phyloP scores from a whole-genome alignment of 1,284 basidiomycete genomes.

The Flammula alnicola region DNA sequence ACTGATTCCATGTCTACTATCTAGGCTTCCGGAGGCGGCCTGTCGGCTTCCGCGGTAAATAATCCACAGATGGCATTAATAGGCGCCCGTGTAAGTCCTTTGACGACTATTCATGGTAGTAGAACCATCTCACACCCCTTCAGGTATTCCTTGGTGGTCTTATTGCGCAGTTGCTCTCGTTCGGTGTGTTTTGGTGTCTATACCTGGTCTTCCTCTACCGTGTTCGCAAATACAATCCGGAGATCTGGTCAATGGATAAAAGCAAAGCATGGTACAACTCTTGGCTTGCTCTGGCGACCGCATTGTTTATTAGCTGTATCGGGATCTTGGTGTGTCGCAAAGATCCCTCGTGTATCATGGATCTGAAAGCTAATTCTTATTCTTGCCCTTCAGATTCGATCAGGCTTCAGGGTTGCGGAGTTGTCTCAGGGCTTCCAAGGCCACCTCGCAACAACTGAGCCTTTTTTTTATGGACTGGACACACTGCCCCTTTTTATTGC shows the following conservation, averaged over 20 bases:
- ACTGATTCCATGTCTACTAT: neutral
- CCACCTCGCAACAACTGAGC: conserved; percentile 61
- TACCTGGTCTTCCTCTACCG: conserved; percentile 62
- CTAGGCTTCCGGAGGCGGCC: conserved; percentile 48
- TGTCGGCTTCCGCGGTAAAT: conserved; percentile 42
- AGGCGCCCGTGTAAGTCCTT: conserved; percentile 42
- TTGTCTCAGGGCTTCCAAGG: conserved; percentile 69
- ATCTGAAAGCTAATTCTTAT: neutral
- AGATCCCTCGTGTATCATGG: neutral
- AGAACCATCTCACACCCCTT: neutral
- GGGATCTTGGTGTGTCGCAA: conserved; percentile 62
- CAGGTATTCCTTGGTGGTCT: conserved; percentile 71
- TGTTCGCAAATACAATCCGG: conserved; percentile 49
- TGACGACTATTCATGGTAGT: neutral
- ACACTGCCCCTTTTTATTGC: conserved; percentile 69
- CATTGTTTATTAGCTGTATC: conserved; percentile 63
- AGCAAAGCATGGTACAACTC: conserved; percentile 54
- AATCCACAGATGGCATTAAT: conserved; percentile 27
- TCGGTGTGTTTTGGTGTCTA: conserved; percentile 62
- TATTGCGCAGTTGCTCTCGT: conserved; percentile 65
- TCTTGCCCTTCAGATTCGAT: conserved; percentile 56
- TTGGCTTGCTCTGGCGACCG: conserved; percentile 64
- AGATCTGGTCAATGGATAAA: conserved; percentile 48
- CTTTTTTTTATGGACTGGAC: conserved; percentile 70
- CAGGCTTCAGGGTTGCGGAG: conserved; percentile 69